A percentile compares a stretch with the other conserved stretches of the same genome.
Evolutionary conservation across 2,329 filamentous ascomycete genomes (phyloP).

Genomic region (Fusarium napiforme): DNA sequence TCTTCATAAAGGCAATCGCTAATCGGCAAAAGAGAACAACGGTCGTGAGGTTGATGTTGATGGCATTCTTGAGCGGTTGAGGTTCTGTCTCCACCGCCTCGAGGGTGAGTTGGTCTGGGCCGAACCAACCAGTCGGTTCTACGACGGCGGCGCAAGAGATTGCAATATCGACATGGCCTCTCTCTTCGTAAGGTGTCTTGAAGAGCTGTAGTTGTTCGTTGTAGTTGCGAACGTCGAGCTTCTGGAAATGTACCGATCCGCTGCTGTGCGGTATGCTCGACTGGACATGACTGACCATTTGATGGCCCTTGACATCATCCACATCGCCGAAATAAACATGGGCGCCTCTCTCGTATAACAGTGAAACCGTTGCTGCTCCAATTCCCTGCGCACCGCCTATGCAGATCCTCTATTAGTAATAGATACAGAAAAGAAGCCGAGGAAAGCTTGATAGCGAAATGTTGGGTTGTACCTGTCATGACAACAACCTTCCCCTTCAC

Average conservation of each 20-base stretch:
- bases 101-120: background rate
- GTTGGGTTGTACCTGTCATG: background rate
- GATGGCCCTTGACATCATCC: background rate
- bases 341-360: background rate
- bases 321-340: background rate
- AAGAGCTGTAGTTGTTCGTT: background rate
- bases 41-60: background rate
- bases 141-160: background rate
- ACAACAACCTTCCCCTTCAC: background rate
- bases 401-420: accelerated
- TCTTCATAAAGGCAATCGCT: background rate
- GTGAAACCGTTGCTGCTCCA: background rate
- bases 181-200: background rate
- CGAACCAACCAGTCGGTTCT: background rate
- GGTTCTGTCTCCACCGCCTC: background rate
- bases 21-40: background rate
- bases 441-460: accelerated
- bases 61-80: accelerated
- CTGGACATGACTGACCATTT: background rate
- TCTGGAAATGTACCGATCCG: background rate
- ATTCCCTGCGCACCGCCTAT: background rate
- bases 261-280: background rate
- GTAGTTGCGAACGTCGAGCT: constrained; percentile 2
- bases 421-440: accelerated
- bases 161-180: background rate